Evolutionary conservation across 1,284 basidiomycete genomes (phyloP).

Genomic region (Sporisorium graminicola): DNA sequence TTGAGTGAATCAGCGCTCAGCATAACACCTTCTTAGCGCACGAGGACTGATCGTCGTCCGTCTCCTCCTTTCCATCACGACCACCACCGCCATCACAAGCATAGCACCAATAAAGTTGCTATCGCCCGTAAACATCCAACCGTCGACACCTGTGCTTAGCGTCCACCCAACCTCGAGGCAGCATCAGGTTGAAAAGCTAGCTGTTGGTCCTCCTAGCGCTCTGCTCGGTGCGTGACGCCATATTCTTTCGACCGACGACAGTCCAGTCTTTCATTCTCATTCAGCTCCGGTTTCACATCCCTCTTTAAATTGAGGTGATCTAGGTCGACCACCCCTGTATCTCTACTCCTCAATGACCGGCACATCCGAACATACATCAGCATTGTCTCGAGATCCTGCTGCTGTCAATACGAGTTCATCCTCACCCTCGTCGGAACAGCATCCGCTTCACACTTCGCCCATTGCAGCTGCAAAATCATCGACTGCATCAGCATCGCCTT

Average conservation of each 20-base stretch:
- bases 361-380: slow-evolving; percentile 25
- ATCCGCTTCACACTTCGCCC: neutral
- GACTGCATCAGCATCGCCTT: slow-evolving; percentile 8
- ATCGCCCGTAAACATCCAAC: neutral
- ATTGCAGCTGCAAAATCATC: neutral
- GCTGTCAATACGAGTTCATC: slow-evolving; percentile 6
- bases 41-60: neutral
- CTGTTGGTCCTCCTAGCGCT: neutral
- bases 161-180: neutral
- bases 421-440: slow-evolving; percentile 7
- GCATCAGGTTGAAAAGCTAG: neutral
- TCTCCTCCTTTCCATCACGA: neutral
- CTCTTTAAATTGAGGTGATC: neutral
- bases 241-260: neutral
- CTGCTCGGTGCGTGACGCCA: neutral
- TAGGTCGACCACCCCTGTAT: neutral
- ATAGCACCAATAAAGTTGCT: neutral
- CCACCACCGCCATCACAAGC: neutral
- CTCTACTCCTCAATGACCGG: slow-evolving; percentile 30
- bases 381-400: slow-evolving; percentile 31
- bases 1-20: slow-evolving; percentile 3
- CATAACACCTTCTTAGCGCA: neutral
- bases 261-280: neutral
- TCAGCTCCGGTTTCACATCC: neutral
- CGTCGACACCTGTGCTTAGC: neutral